These are phyloP conservation scores for Achaetomium macrosporum DNA, from an alignment of 2,329 filamentous ascomycete species.

Conservation along the genomic window DNA sequence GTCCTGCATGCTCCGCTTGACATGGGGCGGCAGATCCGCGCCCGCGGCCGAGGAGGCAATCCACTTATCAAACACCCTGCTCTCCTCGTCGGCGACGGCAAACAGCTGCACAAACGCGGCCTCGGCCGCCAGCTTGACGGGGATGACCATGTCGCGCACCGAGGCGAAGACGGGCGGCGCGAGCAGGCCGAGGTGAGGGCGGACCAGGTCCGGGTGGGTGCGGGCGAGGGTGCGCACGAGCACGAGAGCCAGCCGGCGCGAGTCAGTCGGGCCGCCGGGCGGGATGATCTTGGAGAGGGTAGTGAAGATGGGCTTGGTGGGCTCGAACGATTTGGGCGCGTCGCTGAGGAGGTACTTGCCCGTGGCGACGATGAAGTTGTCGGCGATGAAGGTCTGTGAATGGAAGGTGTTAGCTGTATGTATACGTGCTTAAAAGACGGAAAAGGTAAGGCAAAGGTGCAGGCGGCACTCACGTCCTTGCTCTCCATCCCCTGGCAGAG, in stretches of 20 bases:
- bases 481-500: conserved; percentile 74
- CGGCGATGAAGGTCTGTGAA: conserved; percentile 68
- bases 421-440: not conserved
- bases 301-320: conserved; percentile 73
- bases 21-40: conserved; percentile 59
- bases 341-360: conserved; percentile 81
- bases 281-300: conserved; percentile 68
- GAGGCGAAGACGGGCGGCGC: conserved; percentile 80
- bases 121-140: conserved; percentile 91
- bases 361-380: conserved; percentile 82
- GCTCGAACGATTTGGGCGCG: conserved; percentile 65
- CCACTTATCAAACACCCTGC: conserved; percentile 84
- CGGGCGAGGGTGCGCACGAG: conserved; percentile 81
- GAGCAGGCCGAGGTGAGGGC: conserved; percentile 75
- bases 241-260: conserved; percentile 78
- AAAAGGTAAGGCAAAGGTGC: not conserved
- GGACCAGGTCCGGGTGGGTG: conserved; percentile 69
- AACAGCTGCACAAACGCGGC: conserved; percentile 91
- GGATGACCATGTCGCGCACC: conserved; percentile 87
- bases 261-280: conserved; percentile 74
- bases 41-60: conserved; percentile 48
- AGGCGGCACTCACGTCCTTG: conserved; percentile 59
- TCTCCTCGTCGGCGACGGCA: conserved; percentile 80
- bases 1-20: conserved; percentile 86
- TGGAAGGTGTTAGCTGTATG: conserved; percentile 16